phyloP scores from a whole-genome alignment of 495 filamentous ascomycete genomes.

The Aspergillus steynii region DNA sequence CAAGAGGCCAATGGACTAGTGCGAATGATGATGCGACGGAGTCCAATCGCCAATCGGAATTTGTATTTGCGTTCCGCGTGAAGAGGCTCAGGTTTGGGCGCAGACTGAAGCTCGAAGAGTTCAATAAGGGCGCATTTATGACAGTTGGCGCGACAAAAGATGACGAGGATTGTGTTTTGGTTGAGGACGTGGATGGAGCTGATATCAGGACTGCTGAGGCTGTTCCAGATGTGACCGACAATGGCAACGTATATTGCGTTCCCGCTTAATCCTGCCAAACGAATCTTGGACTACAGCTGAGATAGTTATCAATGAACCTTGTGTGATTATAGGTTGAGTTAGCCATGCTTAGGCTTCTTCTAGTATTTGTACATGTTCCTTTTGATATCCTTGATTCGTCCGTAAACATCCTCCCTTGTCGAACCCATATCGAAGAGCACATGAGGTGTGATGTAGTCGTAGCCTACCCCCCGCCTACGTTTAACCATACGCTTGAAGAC shows the following conservation, averaged over 20 bases:
- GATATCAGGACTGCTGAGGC: constrained; percentile 21
- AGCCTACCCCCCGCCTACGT: constrained; percentile 25
- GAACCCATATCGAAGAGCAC: constrained; percentile 25
- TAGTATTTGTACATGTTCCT: constrained; percentile 22
- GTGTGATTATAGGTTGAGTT: constrained; percentile 11
- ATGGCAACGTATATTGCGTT: constrained; percentile 28
- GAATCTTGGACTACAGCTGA: constrained; percentile 14
- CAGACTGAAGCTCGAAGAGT: constrained; percentile 26
- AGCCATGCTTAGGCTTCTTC: constrained; percentile 8
- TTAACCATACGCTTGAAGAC: constrained; percentile 31
- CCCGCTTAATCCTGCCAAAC: constrained; percentile 19
- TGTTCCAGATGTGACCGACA: constrained; percentile 27
- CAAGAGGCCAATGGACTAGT: constrained; percentile 26
- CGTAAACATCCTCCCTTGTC: constrained; percentile 27
- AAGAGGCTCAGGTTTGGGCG: constrained; percentile 30
- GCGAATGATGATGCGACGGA: constrained; percentile 28
- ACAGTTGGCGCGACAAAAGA: constrained; percentile 18
- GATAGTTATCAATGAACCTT: constrained; percentile 12
- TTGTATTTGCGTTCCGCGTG: constrained; percentile 34
- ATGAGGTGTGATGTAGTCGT: constrained; percentile 34
- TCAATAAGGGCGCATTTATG: constrained; percentile 30
- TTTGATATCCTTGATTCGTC: constrained; percentile 22
- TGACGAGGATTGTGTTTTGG: constrained; percentile 21
- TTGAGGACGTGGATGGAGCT: constrained; percentile 29
- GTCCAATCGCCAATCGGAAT: constrained; percentile 26